Evolutionary conservation across 352 stramenopile species (phyloP).

Genomic region (Globisporangium camurandrum): DNA sequence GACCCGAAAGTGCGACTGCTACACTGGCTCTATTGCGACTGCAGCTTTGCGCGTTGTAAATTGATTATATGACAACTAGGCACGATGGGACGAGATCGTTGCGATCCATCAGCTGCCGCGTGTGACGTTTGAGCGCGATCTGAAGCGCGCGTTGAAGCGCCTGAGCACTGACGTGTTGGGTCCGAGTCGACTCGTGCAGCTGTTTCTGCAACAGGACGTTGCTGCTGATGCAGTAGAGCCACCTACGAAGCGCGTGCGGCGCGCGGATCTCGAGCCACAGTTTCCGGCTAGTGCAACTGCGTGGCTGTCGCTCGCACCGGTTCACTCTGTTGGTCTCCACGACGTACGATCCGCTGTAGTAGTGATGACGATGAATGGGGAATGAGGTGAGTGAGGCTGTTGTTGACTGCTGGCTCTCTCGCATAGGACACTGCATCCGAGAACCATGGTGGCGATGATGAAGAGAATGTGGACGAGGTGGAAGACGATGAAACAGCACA

Average conservation of each 20-base stretch:
- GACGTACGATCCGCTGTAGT: too few species aligned
- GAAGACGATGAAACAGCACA: background rate
- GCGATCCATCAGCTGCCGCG: slow-evolving; percentile 29
- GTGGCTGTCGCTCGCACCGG: slow-evolving; percentile 28
- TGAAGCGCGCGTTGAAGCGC: slow-evolving; percentile 44
- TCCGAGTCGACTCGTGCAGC: slow-evolving; percentile 41
- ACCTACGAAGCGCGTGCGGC: slow-evolving; percentile 12
- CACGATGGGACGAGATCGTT: slow-evolving; percentile 46
- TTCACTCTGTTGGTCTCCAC: slow-evolving; percentile 11
- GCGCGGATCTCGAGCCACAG: slow-evolving; percentile 23
- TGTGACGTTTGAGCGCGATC: slow-evolving; percentile 53
- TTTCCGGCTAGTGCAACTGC: slow-evolving; percentile 19
- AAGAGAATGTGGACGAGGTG: too few species aligned
- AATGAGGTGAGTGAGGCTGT: too few species aligned
- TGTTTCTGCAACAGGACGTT: slow-evolving; percentile 16
- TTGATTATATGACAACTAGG: too few species aligned
- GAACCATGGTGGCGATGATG: too few species aligned
- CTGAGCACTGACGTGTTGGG: slow-evolving; percentile 49
- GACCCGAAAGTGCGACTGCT: slow-evolving; percentile 48
- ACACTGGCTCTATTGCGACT: too few species aligned
- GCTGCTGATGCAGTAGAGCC: too few species aligned
- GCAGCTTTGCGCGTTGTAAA: too few species aligned
- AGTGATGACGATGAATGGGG: too few species aligned
- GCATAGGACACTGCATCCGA: too few species aligned
- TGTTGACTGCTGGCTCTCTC: too few species aligned